Base-by-base conservation (phyloP, 2,329 filamentous ascomycete genomes). In the Cryphonectria radicalis region DNA sequence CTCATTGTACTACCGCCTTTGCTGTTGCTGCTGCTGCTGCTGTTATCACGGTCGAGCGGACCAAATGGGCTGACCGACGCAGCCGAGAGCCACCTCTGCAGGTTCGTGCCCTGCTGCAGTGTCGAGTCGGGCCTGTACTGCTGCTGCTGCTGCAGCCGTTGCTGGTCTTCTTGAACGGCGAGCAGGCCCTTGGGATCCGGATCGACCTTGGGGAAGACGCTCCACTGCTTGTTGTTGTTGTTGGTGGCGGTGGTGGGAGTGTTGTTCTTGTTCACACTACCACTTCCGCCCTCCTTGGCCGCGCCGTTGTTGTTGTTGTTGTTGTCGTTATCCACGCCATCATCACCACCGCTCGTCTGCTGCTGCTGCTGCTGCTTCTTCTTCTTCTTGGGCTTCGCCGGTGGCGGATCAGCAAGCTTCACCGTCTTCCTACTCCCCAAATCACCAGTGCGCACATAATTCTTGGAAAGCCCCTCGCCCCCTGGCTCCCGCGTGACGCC, bases 51-150 rank as follows among this genome's bases (percentile, higher is more conserved):
- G 37, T 19, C 50, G 74, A 66, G 42, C 63, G 63, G 74, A 50
- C 73, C 74, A 57, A 81, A 73, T 4, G 80, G 80, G 66, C 79
- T 81, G 8, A 81, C 79, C 13, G 76, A 78, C 63, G 78, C 78
- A 3, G 77, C 76, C 62, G 76, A 67, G 60, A 82, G 73, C 80
- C 80, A 82, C 43, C 74, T 75, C 66, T 81, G 77, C 64, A 81
- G 72, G 22, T 74, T 80, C 7, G 77, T 75, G 28, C 63, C 55
- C 28, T 46, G 60, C 66, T 63, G 59, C 46, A 37, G 43, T 43
- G 71, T 70, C 35, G 67, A 72, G 32, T 68, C 66, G 25, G 67
- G 72, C 55, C 68, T 72, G 68, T 68, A 70, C 53, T 73, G 72
- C 66, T 70, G 70, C 66, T 73, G 28, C 2, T 28, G 28, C 28